phyloP scores from a whole-genome alignment of 148 eudicot genomes.

The Vaccinium darrowii region DNA sequence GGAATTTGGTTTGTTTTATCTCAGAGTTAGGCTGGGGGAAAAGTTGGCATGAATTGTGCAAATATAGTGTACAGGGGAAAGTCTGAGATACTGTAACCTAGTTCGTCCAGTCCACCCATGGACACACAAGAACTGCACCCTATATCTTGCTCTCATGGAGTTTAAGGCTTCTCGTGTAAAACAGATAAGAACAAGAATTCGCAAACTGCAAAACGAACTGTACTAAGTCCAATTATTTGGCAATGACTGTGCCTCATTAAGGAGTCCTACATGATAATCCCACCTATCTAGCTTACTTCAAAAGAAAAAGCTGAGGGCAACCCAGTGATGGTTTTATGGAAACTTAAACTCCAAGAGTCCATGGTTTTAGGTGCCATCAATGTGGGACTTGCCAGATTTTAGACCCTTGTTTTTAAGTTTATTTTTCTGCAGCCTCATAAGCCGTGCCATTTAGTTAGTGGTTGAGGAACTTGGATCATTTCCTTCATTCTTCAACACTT shows the following conservation, averaged over 20 bases:
- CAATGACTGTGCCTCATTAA: not conserved
- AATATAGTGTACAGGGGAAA: not conserved
- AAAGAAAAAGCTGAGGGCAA: not conserved
- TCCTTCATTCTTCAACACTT: not conserved
- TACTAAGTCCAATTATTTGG: not conserved
- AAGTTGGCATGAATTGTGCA: not conserved
- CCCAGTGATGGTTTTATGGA: not conserved
- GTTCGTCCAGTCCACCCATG: not conserved
- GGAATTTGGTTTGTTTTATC: not conserved
- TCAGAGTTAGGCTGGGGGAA: not conserved
- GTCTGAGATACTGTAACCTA: not conserved
- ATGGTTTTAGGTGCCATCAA: not conserved
- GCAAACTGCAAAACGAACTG: not conserved
- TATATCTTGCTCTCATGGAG: not conserved
- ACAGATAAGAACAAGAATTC: not conserved
- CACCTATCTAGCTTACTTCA: not conserved
- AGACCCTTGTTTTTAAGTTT: not conserved
- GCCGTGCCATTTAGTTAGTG: not conserved
- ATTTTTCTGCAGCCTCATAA: not conserved
- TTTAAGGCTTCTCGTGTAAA: not conserved
- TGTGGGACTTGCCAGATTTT: not conserved
- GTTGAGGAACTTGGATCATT: not conserved
- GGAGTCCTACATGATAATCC: not conserved
- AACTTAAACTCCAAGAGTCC: not conserved
- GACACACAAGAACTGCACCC: not conserved